Conservation (phyloP, 352 stramenopile genomes). For the Phytopythium litorale region DNA sequence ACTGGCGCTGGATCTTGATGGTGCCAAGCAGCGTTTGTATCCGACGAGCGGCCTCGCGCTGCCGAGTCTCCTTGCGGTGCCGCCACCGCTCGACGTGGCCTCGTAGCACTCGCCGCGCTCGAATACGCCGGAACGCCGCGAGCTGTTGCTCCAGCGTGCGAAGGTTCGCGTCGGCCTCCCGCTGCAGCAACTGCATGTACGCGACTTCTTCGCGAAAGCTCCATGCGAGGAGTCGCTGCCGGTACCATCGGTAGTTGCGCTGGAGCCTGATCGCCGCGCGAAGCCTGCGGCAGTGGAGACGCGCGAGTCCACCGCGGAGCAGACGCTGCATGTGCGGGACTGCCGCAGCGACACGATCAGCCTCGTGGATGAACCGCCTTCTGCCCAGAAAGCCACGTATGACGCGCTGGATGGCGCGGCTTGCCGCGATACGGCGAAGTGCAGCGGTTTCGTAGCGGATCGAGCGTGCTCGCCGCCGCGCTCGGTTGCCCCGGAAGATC, state of each 20-base stretch:
- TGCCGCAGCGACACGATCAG: constrained; percentile 25
- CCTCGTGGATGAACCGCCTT: constrained; percentile 28
- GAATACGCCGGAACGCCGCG: constrained; percentile 37
- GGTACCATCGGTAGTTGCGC: constrained; percentile 52
- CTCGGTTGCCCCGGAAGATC: constrained; percentile 64
- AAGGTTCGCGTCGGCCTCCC: constrained; percentile 36
- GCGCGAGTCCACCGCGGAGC: constrained; percentile 36
- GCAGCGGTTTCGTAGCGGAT: constrained; percentile 38
- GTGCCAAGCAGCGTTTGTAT: constrained; percentile 44
- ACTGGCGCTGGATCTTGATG: constrained; percentile 61
- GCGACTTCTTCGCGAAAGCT: constrained; percentile 50
- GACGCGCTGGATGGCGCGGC: constrained; percentile 42
- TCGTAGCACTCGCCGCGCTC: constrained; percentile 44
- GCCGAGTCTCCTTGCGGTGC: constrained; percentile 21
- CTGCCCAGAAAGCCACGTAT: constrained; percentile 52
- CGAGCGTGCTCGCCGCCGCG: constrained; percentile 33
- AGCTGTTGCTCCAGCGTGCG: constrained; percentile 44
- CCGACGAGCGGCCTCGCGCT: constrained; percentile 23
- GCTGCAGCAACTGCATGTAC: constrained; percentile 46
- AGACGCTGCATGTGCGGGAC: constrained; percentile 59
- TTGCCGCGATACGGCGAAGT: constrained; percentile 28
- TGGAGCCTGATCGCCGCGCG: constrained; percentile 41
- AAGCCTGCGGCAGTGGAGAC: constrained; percentile 29
- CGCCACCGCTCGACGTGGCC: constrained; percentile 41
- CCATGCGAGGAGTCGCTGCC: constrained; percentile 47